A percentile compares a stretch with the other conserved stretches of the same genome.
phyloP scores from a whole-genome alignment of 805 yeast genomes.

The Saturnispora halmiae region DNA sequence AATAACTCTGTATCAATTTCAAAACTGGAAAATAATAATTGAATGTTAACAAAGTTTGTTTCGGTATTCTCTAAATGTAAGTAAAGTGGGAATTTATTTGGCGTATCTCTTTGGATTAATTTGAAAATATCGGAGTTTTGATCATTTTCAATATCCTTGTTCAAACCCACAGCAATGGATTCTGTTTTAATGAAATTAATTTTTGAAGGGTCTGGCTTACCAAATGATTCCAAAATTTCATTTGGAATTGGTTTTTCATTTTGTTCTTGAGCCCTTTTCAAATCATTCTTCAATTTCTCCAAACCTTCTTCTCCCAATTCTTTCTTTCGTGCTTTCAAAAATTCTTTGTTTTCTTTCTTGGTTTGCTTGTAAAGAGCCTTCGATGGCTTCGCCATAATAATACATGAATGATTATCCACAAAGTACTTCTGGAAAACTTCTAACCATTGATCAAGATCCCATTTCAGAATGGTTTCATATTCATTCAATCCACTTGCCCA shows the following conservation, averaged over 20 bases:
- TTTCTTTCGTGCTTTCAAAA: constrained; percentile 40
- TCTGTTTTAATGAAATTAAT: constrained; percentile 64
- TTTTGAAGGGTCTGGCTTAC: constrained; percentile 63
- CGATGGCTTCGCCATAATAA: constrained; percentile 70
- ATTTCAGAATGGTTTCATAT: constrained; percentile 45
- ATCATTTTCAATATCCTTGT: constrained; percentile 28
- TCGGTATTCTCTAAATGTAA: constrained; percentile 72
- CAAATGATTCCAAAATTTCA: constrained; percentile 49
- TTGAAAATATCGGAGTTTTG: constrained; percentile 18
- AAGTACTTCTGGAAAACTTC: constrained; percentile 42
- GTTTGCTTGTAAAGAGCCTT: constrained; percentile 41
- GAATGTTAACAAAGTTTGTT: constrained; percentile 69
- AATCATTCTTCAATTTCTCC: constrained; percentile 36
- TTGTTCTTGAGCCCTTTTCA: constrained; percentile 52
- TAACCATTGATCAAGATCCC: constrained; percentile 68
- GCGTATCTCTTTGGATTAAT: constrained; percentile 24
- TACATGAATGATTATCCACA: constrained; percentile 51
- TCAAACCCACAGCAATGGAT: constrained; percentile 51
- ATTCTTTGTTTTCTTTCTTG: constrained; percentile 42
- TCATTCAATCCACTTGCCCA: constrained; percentile 51
- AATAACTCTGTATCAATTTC: constrained; percentile 43
- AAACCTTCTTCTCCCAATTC: constrained; percentile 55
- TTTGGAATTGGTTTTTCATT: constrained; percentile 78
- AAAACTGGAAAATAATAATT: constrained; percentile 49
- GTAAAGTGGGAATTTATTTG: constrained; percentile 51